Evolutionary conservation across 1,284 basidiomycete genomes (phyloP).

Genomic region (Melampsora larici-populina): DNA sequence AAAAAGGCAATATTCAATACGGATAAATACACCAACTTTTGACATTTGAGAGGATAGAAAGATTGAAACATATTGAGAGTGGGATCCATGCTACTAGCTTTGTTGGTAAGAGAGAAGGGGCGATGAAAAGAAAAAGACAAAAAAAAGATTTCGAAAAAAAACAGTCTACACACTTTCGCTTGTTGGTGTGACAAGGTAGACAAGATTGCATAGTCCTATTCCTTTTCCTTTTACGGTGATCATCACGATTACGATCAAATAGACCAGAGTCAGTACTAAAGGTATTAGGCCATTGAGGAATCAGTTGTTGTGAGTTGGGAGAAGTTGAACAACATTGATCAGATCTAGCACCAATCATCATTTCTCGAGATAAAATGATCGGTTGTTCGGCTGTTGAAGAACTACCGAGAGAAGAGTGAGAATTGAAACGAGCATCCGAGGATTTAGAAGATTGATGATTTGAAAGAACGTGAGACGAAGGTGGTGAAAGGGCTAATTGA

Average conservation of each 20-base stretch:
- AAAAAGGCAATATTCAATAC: neutral
- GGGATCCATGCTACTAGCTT: neutral
- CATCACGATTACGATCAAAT: slow-evolving; percentile 45
- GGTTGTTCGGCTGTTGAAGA: neutral
- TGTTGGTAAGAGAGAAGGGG: neutral
- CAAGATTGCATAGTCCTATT: slow-evolving; percentile 84
- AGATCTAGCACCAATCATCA: neutral
- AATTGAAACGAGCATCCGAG: neutral
- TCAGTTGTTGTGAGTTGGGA: neutral
- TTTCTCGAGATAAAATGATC: neutral
- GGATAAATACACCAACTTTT: neutral
- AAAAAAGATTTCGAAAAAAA: neutral
- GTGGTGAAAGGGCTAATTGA: neutral
- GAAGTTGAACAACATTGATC: neutral
- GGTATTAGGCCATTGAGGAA: neutral
- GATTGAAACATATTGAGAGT: neutral
- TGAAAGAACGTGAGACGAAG: neutral
- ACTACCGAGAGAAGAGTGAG: neutral
- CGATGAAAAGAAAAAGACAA: neutral
- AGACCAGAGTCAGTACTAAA: neutral
- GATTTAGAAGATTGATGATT: neutral
- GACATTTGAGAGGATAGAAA: neutral
- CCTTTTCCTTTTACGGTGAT: slow-evolving; percentile 64
- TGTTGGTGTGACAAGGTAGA: slow-evolving; percentile 86
- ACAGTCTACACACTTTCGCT: slow-evolving; percentile 66